Percentiles rank a stretch among this genome's conserved stretches.
phyloP scores from a whole-genome alignment of 306 rosid species.

The Cucurbita argyrosperma region DNA sequence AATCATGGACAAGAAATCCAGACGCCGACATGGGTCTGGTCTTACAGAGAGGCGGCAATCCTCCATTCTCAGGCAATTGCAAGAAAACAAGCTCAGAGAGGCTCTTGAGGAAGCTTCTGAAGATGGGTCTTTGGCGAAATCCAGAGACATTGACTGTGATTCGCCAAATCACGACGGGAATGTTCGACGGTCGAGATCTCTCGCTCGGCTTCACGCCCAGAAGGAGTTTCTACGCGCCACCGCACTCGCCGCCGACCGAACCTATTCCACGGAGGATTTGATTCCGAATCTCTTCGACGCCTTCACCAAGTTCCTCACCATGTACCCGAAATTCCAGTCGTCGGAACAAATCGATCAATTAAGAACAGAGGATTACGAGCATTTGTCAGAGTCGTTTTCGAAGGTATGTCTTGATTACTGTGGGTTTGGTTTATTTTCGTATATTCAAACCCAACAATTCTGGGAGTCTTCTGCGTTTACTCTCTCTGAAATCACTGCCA shows the following conservation, averaged over 20 bases:
- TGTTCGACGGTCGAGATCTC: slow-evolving; percentile 77
- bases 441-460: slow-evolving; percentile 57
- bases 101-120: slow-evolving; percentile 98
- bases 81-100: slow-evolving; percentile 81
- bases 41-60: slow-evolving; percentile 36
- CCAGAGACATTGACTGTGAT: slow-evolving; percentile 63
- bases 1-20: slow-evolving; percentile 73
- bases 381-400: slow-evolving; percentile 41
- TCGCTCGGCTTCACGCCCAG: slow-evolving; percentile 84
- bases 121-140: slow-evolving; percentile 69
- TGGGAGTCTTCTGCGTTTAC: slow-evolving; percentile 94
- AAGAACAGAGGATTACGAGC: slow-evolving; percentile 72
- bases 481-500: slow-evolving; percentile 82
- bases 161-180: slow-evolving; percentile 46
- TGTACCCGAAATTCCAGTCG: slow-evolving; percentile 83
- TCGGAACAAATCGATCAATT: slow-evolving; percentile 72
- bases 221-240: slow-evolving; percentile 86
- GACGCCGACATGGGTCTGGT: slow-evolving; percentile 37
- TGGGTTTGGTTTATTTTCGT: slow-evolving; percentile 84
- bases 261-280: slow-evolving; percentile 43
- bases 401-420: slow-evolving; percentile 99
- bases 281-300: slow-evolving; percentile 59
- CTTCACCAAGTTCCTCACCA: slow-evolving; percentile 73
- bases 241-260: slow-evolving; percentile 70
- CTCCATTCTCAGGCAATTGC: slow-evolving; percentile 66